Evolutionary conservation across 2,329 filamentous ascomycete genomes (phyloP), one percentile per base, ranked within the genome.

Genomic region (Cordyceps militaris): DNA sequence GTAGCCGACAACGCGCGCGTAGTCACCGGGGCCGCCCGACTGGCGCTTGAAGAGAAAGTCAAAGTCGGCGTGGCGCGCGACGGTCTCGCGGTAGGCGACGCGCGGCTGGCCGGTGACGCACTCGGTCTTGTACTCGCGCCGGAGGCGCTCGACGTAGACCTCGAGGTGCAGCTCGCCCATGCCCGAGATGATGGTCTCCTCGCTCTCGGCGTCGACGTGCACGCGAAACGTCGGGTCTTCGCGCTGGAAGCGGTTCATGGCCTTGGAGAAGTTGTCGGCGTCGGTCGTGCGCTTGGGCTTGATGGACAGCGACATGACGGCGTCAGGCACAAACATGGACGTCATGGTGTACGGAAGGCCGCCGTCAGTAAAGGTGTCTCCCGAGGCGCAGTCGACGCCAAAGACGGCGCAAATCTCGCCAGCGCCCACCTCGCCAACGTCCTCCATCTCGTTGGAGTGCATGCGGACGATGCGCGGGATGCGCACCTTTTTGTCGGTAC

Each of bases 391-490:
- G 67, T 99, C 94, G 56, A 99, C 89, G 68, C 94, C 94, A 69
- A 99, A 99, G 59, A 99, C 94, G 61, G 94, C 94, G 70, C 94
- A 99, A 63, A 99, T 99, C 74, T 99, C 94, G 73, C 94, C 94
- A 56, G 94, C 93, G 54, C 92, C 91, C 62, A 99, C 88, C 72
- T 97, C 92, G 57, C 76, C 79, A 30, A 97, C 91, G 69, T 99
- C 94, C 73, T 99, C 94, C 93, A 99, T 96, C 70, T 99, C 94
- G 70, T 97, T 96, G 47, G 92, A 96, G 79, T 99, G 94, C 94
- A 99, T 99, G 62, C 94, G 91, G 61, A 99, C 94, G 67, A 99
- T 97, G 69, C 93, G 89, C 21, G 94, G 94, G 59, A 99, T 87
- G 74, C 95, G 92, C 70, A 99, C 88, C 79, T 93, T 97, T 81